Evolutionary conservation across 192 early-diverging fungal species (phyloP), one percentile per base, ranked within the genome.

Genomic region (Coemansia sp.): DNA sequence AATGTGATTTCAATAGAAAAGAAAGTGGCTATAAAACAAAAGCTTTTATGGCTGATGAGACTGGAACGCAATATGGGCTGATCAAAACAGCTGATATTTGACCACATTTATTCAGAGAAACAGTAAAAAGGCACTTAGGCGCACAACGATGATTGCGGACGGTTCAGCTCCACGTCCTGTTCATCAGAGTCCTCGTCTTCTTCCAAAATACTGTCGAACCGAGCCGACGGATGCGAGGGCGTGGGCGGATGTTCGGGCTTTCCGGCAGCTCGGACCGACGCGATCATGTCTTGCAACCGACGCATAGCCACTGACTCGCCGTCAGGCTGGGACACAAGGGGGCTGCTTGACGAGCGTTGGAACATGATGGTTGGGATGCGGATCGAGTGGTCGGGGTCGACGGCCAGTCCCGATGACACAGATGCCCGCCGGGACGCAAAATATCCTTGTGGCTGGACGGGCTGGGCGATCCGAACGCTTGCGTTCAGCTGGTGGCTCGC

Each of bases 191-290:
- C 76, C 67, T 79, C 76, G 61, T 79, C 76, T 22, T 79, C 76
- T 49, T 79, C 76, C 41, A 79, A 61, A 51, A 79, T 79, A 61
- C 76, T 79, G 71, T 79, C 76, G 50, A 79, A 79, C 67, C 76
- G 76, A 50, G 76, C 72, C 10, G 76, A 69, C 47, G 76, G 71
- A 49, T 79, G 76, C 22, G 60, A 58, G 56, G 67, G 64, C 50
- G 56, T 8, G 0, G 53, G 31, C 17, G 62, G 16, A 7, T 53
- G 19, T 9, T 53, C 51, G 21, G 19, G 51, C 51, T 21, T 26
- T 12, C 51, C 21, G 49, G 55, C 53, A 0, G 59, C 53, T 35
- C 76, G 76, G 71, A 79, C 65, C 31, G 76, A 79, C 48, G 71
- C 63, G 27, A 79, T 79, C 76, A 79, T 79, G 8, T 79, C 76